Percentiles rank a stretch among this genome's conserved stretches.
These are phyloP conservation scores for Tilletiopsis washingtonensis DNA, from an alignment of 1,284 basidiomycete genomes.

Conservation along the genomic window DNA sequence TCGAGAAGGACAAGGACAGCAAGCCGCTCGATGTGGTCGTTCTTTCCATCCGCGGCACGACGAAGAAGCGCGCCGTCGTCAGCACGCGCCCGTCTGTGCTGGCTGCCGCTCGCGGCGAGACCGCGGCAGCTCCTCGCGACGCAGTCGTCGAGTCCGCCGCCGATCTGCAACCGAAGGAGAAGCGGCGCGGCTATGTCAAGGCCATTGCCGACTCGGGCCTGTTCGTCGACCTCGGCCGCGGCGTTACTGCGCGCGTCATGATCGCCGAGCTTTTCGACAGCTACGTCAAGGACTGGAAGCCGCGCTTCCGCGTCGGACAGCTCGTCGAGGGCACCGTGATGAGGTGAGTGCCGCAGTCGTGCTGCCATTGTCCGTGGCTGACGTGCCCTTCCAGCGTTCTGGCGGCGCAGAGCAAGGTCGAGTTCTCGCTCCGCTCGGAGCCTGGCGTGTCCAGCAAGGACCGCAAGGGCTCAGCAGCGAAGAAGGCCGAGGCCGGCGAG, in stretches of 20 bases:
- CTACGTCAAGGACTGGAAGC: conserved; percentile 95
- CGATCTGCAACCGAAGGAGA: conserved; percentile 62
- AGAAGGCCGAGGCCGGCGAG: conserved; percentile 8
- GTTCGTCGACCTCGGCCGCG: conserved; percentile 78
- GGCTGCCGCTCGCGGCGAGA: conserved; percentile 50
- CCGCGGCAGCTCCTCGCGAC: conserved; percentile 53
- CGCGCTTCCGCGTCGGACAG: conserved; percentile 69
- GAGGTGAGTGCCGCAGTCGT: conserved; percentile 52
- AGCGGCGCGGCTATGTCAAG: conserved; percentile 78
- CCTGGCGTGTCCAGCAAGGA: conserved; percentile 51
- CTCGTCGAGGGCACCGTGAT: conserved; percentile 77
- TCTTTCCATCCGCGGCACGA: conserved; percentile 44
- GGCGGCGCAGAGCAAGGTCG: conserved; percentile 63
- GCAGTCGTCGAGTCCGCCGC: conserved; percentile 60
- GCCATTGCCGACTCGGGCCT: conserved; percentile 70
- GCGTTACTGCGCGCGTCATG: conserved; percentile 80
- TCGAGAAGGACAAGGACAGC: conserved; percentile 60
- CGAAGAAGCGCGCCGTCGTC: conserved; percentile 59
- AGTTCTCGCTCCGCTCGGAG: conserved; percentile 67
- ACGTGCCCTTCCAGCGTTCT: conserved; percentile 54
- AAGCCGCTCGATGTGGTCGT: conserved; percentile 66
- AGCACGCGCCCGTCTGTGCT: conserved; percentile 70
- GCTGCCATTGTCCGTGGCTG: not conserved
- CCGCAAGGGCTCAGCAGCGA: conserved; percentile 27
- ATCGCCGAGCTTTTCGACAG: conserved; percentile 67